phyloP scores from a whole-genome alignment of 176 grass and related monocot genomes.

The Tillandsia fasciculata region DNA sequence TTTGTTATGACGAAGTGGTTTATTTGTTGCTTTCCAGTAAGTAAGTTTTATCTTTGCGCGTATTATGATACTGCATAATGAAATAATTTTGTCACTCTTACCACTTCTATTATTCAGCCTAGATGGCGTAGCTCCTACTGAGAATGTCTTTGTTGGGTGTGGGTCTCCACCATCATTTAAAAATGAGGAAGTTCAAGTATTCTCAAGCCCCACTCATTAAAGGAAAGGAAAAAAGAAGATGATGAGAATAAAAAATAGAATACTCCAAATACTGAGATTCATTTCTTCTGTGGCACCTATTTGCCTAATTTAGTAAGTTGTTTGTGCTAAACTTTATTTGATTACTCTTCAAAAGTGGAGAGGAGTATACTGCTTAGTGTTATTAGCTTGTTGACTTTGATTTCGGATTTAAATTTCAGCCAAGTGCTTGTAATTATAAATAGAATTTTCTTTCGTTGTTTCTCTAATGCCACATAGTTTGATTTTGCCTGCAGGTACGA shows the following conservation, averaged over 20 bases:
- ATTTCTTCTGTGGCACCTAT: neutral
- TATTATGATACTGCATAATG: neutral
- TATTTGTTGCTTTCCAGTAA: neutral
- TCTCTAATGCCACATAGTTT: conserved; percentile 6
- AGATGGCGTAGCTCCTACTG: too few species aligned
- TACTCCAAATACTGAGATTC: neutral
- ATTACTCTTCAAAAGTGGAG: neutral
- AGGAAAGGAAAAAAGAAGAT: too few species aligned
- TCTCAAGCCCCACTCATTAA: too few species aligned
- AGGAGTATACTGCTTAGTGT: neutral
- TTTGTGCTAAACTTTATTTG: neutral
- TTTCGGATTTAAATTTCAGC: neutral
- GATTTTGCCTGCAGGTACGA: conserved; percentile 25
- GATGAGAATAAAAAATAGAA: too few species aligned
- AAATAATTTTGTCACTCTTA: too few species aligned
- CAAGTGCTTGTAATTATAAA: neutral
- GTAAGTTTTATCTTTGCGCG: neutral
- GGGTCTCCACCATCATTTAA: too few species aligned
- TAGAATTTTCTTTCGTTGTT: neutral
- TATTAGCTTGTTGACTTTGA: neutral
- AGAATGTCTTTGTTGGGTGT: too few species aligned
- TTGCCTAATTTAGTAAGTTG: neutral
- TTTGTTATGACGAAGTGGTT: neutral
- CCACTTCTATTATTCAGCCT: too few species aligned
- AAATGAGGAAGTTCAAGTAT: too few species aligned